These are phyloP conservation scores for Lonicera japonica DNA, from an alignment of 129 eudicot species.

Conservation along the genomic window DNA sequence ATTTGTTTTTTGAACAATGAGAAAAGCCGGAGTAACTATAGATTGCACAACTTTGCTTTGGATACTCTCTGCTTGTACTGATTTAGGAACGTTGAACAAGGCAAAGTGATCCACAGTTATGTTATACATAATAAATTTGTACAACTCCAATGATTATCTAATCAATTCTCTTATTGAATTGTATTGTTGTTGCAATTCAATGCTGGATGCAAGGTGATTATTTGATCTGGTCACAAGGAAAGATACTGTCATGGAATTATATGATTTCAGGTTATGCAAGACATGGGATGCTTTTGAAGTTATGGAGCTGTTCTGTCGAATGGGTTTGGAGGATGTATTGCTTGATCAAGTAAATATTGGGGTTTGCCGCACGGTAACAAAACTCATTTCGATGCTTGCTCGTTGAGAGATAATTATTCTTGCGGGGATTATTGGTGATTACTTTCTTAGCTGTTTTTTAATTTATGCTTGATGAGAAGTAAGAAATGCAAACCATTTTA, in stretches of 20 bases:
- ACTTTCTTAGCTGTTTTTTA: background rate
- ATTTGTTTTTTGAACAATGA: constrained; percentile 17
- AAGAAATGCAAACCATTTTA: background rate
- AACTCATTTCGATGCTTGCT: constrained; percentile 9
- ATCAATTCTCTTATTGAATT: constrained; percentile 15
- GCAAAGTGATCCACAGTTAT: constrained; percentile 37
- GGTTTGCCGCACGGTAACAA: constrained; percentile 15
- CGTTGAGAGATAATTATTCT: constrained; percentile 14
- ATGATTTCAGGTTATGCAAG: constrained; percentile 35
- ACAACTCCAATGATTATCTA: constrained; percentile 7
- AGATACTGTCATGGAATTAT: constrained; percentile 52
- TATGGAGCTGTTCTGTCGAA: constrained; percentile 31
- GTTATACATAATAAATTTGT: constrained; percentile 18
- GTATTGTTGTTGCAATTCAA: constrained; percentile 20
- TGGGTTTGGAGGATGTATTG: constrained; percentile 15
- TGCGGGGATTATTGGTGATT: constrained; percentile 18
- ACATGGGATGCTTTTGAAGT: constrained; percentile 28
- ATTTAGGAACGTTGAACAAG: constrained; percentile 21
- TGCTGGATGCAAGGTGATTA: constrained; percentile 18
- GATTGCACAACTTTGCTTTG: constrained; percentile 38
- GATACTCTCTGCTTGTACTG: constrained; percentile 23
- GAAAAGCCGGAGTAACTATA: constrained; percentile 19
- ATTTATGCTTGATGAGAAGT: background rate
- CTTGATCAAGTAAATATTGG: constrained; percentile 38
- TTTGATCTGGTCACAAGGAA: constrained; percentile 25